Evolutionary conservation across 805 yeast species (phyloP).

Genomic region (Hanseniaspora taiwanica): DNA sequence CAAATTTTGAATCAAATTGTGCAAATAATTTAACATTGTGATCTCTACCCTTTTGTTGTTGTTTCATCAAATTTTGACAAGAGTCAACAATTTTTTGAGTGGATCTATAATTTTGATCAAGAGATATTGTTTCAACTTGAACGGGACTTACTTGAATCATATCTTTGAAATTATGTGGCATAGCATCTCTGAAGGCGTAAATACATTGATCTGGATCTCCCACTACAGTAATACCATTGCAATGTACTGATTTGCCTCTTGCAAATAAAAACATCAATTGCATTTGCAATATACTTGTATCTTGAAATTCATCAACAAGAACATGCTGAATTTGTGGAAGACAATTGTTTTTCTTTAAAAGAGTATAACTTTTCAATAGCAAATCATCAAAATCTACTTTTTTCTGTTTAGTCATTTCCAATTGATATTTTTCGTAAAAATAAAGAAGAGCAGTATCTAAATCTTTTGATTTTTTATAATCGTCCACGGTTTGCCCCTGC

Average conservation of each 20-base stretch:
- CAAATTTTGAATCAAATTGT: constrained; percentile 28
- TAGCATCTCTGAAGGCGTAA: constrained; percentile 78
- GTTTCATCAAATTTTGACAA: constrained; percentile 53
- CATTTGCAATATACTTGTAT: constrained; percentile 69
- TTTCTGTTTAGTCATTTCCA: constrained; percentile 27
- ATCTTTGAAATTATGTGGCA: constrained; percentile 45
- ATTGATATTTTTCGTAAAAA: constrained; percentile 43
- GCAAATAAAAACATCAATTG: constrained; percentile 47
- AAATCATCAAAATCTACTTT: constrained; percentile 78
- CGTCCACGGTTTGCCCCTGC: constrained; percentile 32
- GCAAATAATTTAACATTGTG: constrained; percentile 35
- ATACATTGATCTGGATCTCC: constrained; percentile 97
- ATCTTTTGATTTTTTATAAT: constrained; percentile 19
- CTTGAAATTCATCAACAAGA: constrained; percentile 90
- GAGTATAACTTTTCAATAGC: constrained; percentile 37
- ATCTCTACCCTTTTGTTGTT: constrained; percentile 30
- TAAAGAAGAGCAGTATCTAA: constrained; percentile 23
- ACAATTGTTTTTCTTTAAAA: constrained; percentile 31
- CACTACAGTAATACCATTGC: constrained; percentile 63
- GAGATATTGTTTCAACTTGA: constrained; percentile 24
- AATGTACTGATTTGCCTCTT: constrained; percentile 24
- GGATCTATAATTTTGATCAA: constrained; percentile 72
- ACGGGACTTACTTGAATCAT: constrained; percentile 34
- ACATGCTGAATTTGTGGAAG: constrained; percentile 49
- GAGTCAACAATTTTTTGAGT: constrained; percentile 49